Conservation (phyloP, 805 yeast species). For the Komagataella pastoris region DNA sequence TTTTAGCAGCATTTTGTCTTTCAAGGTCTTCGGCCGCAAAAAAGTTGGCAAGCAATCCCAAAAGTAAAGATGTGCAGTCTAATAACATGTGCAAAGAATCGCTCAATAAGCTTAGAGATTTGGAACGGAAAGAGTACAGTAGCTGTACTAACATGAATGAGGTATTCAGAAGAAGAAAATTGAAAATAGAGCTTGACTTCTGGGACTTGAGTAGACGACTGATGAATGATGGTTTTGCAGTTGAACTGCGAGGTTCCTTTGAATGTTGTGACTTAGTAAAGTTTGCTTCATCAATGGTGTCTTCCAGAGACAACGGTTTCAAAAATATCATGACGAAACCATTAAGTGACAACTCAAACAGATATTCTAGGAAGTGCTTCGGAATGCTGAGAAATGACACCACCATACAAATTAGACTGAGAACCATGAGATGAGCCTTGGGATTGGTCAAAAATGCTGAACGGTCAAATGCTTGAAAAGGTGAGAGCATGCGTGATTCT, state of each 20-base stretch:
- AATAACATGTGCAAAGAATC: slow-evolving; percentile 95
- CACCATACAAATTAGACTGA: too few species aligned
- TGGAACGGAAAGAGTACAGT: slow-evolving; percentile 82
- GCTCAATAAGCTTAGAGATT: slow-evolving; percentile 79
- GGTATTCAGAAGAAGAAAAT: slow-evolving; percentile 72
- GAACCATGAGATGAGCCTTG: background rate
- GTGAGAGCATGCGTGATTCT: slow-evolving; percentile 9
- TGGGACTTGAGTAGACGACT: slow-evolving; percentile 28
- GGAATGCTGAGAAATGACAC: background rate
- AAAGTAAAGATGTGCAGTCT: slow-evolving; percentile 81
- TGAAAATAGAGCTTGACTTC: slow-evolving; percentile 82
- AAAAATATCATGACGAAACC: background rate
- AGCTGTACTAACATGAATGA: slow-evolving; percentile 92
- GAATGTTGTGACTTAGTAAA: background rate
- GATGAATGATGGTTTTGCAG: slow-evolving; percentile 6
- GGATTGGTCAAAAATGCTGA: slow-evolving; percentile 5
- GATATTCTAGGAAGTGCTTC: background rate
- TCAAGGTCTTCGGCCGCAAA: slow-evolving; percentile 15
- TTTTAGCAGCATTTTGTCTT: background rate
- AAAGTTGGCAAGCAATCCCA: slow-evolving; percentile 80
- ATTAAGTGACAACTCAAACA: background rate
- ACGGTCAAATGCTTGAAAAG: slow-evolving; percentile 2
- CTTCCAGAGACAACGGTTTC: background rate
- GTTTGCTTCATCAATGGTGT: background rate
- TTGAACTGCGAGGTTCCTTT: background rate